These are phyloP conservation scores for Hymenoscyphus fructigenus DNA, from an alignment of 2,329 filamentous ascomycete species.

Conservation along the genomic window DNA sequence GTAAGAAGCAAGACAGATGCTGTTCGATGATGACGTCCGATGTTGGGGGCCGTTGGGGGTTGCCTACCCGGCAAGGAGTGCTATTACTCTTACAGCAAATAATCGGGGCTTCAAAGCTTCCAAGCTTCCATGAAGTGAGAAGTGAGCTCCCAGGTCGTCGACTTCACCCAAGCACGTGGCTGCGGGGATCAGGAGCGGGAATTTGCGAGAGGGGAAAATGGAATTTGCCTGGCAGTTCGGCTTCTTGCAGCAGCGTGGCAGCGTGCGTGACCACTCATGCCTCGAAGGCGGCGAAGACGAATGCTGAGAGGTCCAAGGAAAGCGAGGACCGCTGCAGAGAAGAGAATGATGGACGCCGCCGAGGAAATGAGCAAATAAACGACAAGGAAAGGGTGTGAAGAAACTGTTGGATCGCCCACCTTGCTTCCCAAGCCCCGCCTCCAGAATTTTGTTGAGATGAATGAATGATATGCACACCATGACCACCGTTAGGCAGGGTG, in stretches of 20 bases:
- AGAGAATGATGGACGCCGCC: slow-evolving; percentile 4
- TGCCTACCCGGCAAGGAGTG: slow-evolving; percentile 1
- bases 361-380: slow-evolving; percentile 2
- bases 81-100: not conserved
- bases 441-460: slow-evolving; percentile 1
- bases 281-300: slow-evolving; percentile 5
- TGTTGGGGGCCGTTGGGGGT: slow-evolving; percentile 1
- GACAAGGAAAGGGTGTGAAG: slow-evolving; percentile 9
- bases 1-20: not conserved
- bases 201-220: not conserved
- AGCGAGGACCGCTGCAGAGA: not conserved
- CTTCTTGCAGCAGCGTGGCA: slow-evolving; percentile 8
- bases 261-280: slow-evolving; percentile 13
- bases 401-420: not conserved
- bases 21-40: not conserved
- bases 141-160: not conserved
- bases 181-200: slow-evolving; percentile 1
- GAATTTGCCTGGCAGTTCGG: slow-evolving; percentile 12
- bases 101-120: too few species aligned
- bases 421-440: not conserved
- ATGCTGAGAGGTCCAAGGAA: not conserved
- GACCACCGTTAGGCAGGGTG: not conserved
- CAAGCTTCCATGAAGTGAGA: too few species aligned
- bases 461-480: not conserved
- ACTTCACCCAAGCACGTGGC: slow-evolving; percentile 10